Evolutionary conservation across 129 eudicot genomes (phyloP), one percentile per base, ranked within the genome.

Genomic region (Pseudognaphalium luteoalbum): DNA sequence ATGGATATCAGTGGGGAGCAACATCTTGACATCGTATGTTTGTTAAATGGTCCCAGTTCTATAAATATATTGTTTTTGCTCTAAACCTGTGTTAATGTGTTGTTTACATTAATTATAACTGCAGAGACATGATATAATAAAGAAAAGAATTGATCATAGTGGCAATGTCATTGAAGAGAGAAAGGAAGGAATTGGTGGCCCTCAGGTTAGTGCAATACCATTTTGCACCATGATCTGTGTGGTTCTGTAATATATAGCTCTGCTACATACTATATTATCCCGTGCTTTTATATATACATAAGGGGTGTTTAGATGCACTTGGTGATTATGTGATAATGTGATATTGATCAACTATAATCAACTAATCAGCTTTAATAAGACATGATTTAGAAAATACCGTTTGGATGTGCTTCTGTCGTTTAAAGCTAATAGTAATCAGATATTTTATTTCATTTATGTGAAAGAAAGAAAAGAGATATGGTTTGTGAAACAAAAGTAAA

Each of bases 1-100:
- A 92, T 89, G 91, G 99, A 95, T 87, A 95, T 95, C 75, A 95
- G 99, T 80, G 99, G 97, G 63, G 99, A 95, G 84, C 91, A 87
- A 80, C 99, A 95, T 87, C 87, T 89, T 79, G 97, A 95, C 69
- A 90, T 95, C 74, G 99, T 95, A 95, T 70, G 97, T 83, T 52
- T 68, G 25, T 72, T 42, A 69, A 58, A 47, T 76, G 22, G 61
- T 66, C 33, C 34, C 75, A 51, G 20, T 28, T 32, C 57, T 81
- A 50, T 16, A 16, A 33, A 42, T 42, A 44, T 44, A 50, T 3
- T 11, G 32, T 28, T 44, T 1, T 75, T 32, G 6, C 50, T 41
- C 70, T 50, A 11, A 52, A 37, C 11, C 16, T 39, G 65, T 67
- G 30, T 6, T 66, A 7, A 76, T 66, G n/a, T 25, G 5, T 62